Evolutionary conservation across 352 stramenopile genomes (phyloP), one percentile per base, ranked within the genome.

Genomic region (Elongisporangium senticosum): DNA sequence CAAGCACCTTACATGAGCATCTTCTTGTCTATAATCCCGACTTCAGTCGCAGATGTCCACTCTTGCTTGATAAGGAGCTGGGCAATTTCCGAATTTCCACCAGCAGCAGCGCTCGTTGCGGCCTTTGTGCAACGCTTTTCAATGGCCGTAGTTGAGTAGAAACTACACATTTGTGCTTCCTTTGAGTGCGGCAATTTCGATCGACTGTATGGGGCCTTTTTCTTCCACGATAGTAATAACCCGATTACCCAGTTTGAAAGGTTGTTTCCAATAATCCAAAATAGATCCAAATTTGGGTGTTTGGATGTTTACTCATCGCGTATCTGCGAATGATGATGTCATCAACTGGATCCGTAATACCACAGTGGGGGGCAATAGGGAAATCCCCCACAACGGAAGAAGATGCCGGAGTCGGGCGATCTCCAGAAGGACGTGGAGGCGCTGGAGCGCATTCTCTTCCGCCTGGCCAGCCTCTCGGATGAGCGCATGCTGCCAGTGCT

Each of bases 381-480:
- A 13, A 13, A 39, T 39, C 28, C 28, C 28, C 8, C 28, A 39
- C 8, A 39, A 43, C 5, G 14, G 15, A 20, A 19, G 1, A 26
- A 61, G 17, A 72, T 69, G 68, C 4, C 53, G 48, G 59, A 75
- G 14, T 20, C 37, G 7, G 47, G 43, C 17, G 59, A 54, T 13
- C 37, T 82, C 23, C 62, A 77, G 59, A 70, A 75, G 53, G 82
- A 91, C 22, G 68, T 83, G 24, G 79, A 87, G 22, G 82, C 79
- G 60, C 69, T 91, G 48, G 79, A 91, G 47, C 82, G 82, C 68
- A 74, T 91, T 62, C 72, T 89, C 50, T 91, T 91, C 75, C 82
- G 82, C 7, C 74, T 91, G 24, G 82, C 79, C 48, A 91, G 77
- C 58, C 69, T 79, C 26, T 62, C 76, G n/a, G 82, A 89, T 39